Evolutionary conservation across 805 yeast species (phyloP).

Genomic region (Debaryomyces prosopidis): DNA sequence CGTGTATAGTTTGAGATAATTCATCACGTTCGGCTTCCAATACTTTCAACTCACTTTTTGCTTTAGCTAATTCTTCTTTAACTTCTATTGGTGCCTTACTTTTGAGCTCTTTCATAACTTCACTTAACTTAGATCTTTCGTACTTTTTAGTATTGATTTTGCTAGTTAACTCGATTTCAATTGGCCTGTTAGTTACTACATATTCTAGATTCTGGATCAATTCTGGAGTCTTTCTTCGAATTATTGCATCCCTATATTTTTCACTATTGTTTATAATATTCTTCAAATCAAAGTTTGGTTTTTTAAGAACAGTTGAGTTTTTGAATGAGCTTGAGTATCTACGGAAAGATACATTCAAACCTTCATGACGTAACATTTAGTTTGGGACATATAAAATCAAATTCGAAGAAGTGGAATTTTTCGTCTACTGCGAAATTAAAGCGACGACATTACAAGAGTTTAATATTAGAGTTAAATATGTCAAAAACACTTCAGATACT

Average conservation of each 20-base stretch:
- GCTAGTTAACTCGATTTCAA: conserved; percentile 20
- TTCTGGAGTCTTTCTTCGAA: conserved; percentile 23
- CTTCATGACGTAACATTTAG: no score
- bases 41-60: conserved; percentile 25
- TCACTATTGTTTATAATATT: conserved; percentile 19
- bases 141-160: conserved; percentile 26
- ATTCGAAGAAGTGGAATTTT: no score
- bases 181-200: conserved; percentile 23
- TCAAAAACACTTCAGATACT: not conserved
- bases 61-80: conserved; percentile 17
- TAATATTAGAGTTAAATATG: no score
- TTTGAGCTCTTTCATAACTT: conserved; percentile 16
- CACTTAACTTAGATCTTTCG: conserved; percentile 27
- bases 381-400: no score
- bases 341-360: not conserved
- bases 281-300: conserved; percentile 17
- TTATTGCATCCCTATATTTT: conserved; percentile 26
- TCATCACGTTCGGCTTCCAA: conserved; percentile 23
- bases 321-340: conserved; percentile 6
- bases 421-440: no score
- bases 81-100: conserved; percentile 9
- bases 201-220: conserved; percentile 20
- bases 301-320: conserved; percentile 5
- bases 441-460: no score
- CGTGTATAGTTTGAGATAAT: conserved; percentile 37